Base-by-base conservation (phyloP, 129 eudicot genomes). In the Chrysanthemum lavandulifolium region DNA sequence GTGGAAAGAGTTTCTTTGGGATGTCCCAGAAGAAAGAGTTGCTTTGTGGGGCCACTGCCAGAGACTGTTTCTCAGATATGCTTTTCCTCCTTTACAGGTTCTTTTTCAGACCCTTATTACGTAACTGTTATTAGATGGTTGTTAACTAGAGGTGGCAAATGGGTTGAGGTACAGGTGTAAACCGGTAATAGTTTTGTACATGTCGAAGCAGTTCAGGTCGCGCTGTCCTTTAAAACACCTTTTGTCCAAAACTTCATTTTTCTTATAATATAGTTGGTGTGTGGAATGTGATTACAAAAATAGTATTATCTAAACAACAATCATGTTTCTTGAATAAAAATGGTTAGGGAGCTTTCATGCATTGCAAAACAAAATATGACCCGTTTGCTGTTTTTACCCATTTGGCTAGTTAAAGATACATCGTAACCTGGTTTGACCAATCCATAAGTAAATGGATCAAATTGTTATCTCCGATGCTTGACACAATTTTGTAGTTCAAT, bases 1-100 rank as follows among this genome's bases (percentile, higher is more conserved):
- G 73, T 94, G 97, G 98, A 94, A 94, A 79, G 97, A 90, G 73
- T 94, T 89, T 80, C 91, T 94, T 71, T 94, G 98, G 98, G 98
- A 94, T 83, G 97, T 94, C 52, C 92, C 96, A 11, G 98, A 90
- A 77, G 98, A 94, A 82, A 86, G 98, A 77, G 88, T 83, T 77
- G 95, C 98, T 84, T 79, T 94, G 66, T 94, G 98, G 98, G 88
- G 90, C 74, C 98, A 94, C 74, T 94, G 98, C 72, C 98, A 94
- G 79, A 84, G 84, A 75, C 91, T 94, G 58, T 94, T 94, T 64
- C 51, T 87, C 73, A 84, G 96, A 86, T 72, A 90, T 73, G 83
- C 96, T 70, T 94, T 94, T 83, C 97, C 98, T 66, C 92, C 92
- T 60, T 57, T 90, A 59, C 97, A 89, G 98, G 98, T 94, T 75